Conservation (phyloP, 768 basidiomycete genomes). For the Epithele typhae region DNA sequence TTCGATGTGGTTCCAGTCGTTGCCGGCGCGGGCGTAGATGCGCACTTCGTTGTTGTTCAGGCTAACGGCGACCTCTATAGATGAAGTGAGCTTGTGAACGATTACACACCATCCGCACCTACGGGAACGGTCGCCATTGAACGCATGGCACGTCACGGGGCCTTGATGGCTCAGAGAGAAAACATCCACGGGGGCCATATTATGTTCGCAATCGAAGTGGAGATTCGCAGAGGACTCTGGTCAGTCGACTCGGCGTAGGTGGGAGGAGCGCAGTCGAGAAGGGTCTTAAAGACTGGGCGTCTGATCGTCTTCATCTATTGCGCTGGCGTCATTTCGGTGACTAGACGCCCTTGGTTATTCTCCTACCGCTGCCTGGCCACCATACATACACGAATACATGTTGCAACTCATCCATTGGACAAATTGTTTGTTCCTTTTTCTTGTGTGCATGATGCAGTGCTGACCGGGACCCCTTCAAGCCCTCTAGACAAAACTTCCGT, state of each 20-base stretch:
- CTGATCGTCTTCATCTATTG: too few relatives aligned
- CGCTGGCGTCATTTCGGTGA: too few relatives aligned
- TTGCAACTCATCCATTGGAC: too few relatives aligned
- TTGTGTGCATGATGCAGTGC: too few relatives aligned
- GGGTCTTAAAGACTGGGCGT: too few relatives aligned
- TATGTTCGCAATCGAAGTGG: background rate
- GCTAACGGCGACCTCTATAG: constrained; percentile 85
- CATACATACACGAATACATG: too few relatives aligned
- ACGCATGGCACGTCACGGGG: constrained; percentile 86
- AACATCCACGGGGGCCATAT: constrained; percentile 72
- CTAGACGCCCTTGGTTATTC: too few relatives aligned
- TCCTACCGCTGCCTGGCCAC: too few relatives aligned
- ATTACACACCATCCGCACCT: constrained; percentile 28
- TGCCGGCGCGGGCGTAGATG: constrained; percentile 65
- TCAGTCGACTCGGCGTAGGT: constrained; percentile 93
- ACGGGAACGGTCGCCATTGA: constrained; percentile 88
- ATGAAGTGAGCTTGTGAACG: background rate
- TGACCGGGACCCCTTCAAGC: too few relatives aligned
- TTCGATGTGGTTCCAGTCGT: constrained; percentile 67
- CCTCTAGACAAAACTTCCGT: too few relatives aligned
- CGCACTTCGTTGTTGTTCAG: constrained; percentile 87
- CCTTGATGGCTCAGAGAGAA: constrained; percentile 75
- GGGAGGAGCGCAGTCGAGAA: too few relatives aligned
- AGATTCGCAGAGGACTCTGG: constrained; percentile 58
- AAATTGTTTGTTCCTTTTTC: too few relatives aligned